A percentile compares a stretch with the other conserved stretches of the same genome.
phyloP scores from a whole-genome alignment of 2,329 filamentous ascomycete species.

The Aspergillus fischeri region DNA sequence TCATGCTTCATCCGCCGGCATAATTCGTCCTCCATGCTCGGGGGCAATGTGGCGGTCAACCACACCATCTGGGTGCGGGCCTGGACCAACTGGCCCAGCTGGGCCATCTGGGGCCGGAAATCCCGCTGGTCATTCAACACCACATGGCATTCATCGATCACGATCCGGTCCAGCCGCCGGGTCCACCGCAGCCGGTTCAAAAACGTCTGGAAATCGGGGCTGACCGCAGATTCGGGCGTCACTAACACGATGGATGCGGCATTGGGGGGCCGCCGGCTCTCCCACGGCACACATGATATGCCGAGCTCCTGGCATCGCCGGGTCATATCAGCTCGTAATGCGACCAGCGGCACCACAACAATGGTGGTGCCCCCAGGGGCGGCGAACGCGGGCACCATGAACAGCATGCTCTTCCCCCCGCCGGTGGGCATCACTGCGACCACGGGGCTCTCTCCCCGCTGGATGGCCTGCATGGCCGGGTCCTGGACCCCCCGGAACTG shows the following conservation, averaged over 20 bases:
- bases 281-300: not conserved
- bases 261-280: slow-evolving; percentile 6
- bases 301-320: not conserved
- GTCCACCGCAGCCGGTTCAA: not conserved
- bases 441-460: not conserved
- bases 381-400: slow-evolving; percentile 1
- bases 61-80: slow-evolving; percentile 7
- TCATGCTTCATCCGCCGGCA: not conserved
- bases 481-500: not conserved
- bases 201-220: slow-evolving; percentile 2
- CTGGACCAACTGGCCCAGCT: not conserved
- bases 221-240: slow-evolving; percentile 1
- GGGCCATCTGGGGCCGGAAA: not conserved
- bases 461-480: not conserved
- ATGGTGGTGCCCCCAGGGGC: not conserved
- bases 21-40: not conserved
- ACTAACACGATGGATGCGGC: slow-evolving; percentile 6
- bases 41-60: slow-evolving; percentile 10
- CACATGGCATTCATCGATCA: slow-evolving; percentile 9
- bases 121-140: slow-evolving; percentile 4
- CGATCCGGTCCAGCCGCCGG: slow-evolving; percentile 2
- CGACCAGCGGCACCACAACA: not conserved
- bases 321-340: not conserved
- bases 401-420: slow-evolving; percentile 1
- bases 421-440: not conserved